phyloP scores from a whole-genome alignment of 2,329 filamentous ascomycete species.

The Dryadomyces sulphureus region DNA sequence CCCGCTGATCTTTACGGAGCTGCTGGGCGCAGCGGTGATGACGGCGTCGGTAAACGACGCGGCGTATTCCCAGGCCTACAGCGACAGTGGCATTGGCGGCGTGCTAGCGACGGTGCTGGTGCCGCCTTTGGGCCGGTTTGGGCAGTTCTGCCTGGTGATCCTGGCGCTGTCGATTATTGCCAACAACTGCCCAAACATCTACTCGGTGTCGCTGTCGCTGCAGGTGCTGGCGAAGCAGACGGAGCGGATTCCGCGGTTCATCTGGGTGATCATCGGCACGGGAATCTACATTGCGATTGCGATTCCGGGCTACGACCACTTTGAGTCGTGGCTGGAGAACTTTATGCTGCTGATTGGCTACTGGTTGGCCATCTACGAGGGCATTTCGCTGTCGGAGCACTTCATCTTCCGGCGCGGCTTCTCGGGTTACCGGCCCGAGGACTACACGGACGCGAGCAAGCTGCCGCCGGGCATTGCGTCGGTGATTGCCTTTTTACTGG shows the following conservation, averaged over 20 bases:
- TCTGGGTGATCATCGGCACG: conserved; percentile 43
- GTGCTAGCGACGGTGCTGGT: conserved; percentile 30
- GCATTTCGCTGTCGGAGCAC: conserved; percentile 20
- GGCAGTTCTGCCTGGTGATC: conserved; percentile 30
- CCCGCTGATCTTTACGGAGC: conserved; percentile 58
- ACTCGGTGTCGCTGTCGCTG: conserved; percentile 22
- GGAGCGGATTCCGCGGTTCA: conserved; percentile 36
- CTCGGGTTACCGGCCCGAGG: conserved; percentile 27
- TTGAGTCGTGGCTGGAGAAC: conserved; percentile 22
- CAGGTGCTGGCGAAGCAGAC: conserved; percentile 41
- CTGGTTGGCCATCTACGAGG: conserved; percentile 30
- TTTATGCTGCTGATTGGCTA: conserved; percentile 24
- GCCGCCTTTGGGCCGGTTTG: conserved; percentile 27
- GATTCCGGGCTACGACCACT: conserved; percentile 24
- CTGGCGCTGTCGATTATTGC: conserved; percentile 29
- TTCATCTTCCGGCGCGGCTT: conserved; percentile 29
- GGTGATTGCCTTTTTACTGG: conserved; percentile 14
- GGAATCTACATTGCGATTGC: conserved; percentile 44
- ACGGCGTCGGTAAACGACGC: conserved; percentile 44
- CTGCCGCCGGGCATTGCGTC: conserved; percentile 21
- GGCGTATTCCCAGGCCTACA: conserved; percentile 31
- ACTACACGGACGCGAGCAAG: conserved; percentile 28
- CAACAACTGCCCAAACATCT: conserved; percentile 26
- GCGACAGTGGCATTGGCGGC: conserved; percentile 26
- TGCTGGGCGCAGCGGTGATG: conserved; percentile 56